A percentile compares a stretch with the other conserved stretches of the same genome.
Conservation (phyloP, 805 yeast genomes). For the Yamadazyma kitorensis region DNA sequence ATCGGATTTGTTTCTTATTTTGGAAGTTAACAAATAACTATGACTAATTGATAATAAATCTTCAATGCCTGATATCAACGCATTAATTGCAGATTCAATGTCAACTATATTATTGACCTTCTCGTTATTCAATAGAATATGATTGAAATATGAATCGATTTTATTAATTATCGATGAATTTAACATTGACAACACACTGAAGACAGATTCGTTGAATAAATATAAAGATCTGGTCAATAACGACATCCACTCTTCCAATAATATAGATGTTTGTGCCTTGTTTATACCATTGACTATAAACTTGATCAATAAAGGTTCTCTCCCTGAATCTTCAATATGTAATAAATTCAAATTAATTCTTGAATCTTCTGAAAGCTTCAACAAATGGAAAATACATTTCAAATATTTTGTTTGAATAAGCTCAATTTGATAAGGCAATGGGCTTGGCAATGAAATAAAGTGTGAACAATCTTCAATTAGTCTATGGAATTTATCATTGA, state of each 20-base stretch:
- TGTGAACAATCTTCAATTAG: conserved; percentile 36
- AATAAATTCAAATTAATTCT: conserved; percentile 26
- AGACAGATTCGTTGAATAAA: conserved; percentile 50
- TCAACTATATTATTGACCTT: conserved; percentile 17
- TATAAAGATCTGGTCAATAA: conserved; percentile 52
- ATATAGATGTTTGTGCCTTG: conserved; percentile 39
- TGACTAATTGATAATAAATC: conserved; percentile 61
- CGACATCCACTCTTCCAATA: conserved; percentile 46
- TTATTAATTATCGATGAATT: conserved; percentile 49
- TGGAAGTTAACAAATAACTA: conserved; percentile 44
- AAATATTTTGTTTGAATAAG: conserved; percentile 25
- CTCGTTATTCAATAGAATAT: conserved; percentile 17
- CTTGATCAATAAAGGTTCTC: conserved; percentile 34
- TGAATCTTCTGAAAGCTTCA: conserved; percentile 28
- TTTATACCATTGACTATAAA: conserved; percentile 51
- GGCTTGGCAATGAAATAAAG: conserved; percentile 10
- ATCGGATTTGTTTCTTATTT: conserved; percentile 17
- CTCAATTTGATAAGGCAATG: conserved; percentile 21
- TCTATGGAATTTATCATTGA: conserved; percentile 41
- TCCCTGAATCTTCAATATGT: conserved; percentile 28
- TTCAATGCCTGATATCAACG: conserved; percentile 59
- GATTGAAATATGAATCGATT: conserved; percentile 29
- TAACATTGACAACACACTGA: conserved; percentile 53
- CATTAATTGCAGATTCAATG: conserved; percentile 45
- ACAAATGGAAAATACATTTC: conserved; percentile 24